Evolutionary conservation across 2,329 filamentous ascomycete genomes (phyloP).

Genomic region (Colletotrichum spinosum): DNA sequence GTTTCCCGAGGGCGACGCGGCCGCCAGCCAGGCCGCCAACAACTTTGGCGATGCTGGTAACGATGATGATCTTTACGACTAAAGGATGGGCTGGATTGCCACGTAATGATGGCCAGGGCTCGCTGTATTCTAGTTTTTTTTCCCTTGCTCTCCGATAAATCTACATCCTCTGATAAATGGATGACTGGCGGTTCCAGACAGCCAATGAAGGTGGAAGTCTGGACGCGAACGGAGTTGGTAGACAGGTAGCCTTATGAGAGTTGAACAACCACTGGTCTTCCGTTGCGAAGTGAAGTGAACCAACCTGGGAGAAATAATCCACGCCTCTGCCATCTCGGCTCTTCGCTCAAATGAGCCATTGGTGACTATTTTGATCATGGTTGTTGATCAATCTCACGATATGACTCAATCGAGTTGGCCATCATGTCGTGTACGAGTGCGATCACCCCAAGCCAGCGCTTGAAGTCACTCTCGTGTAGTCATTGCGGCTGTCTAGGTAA

Average conservation of each 20-base stretch:
- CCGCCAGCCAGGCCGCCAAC: conserved; percentile 70
- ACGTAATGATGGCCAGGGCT: conserved; percentile 33
- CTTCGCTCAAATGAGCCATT: too few relatives aligned
- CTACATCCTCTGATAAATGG: conserved; percentile 44
- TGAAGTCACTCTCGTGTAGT: too few relatives aligned
- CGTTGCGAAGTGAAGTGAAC: too few relatives aligned
- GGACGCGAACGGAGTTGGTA: conserved; percentile 38
- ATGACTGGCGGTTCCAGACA: conserved; percentile 25
- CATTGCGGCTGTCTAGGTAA: too few relatives aligned
- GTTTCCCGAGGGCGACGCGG: conserved; percentile 81
- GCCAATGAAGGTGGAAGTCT: conserved; percentile 24
- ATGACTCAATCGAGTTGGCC: too few relatives aligned
- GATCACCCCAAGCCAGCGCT: too few relatives aligned
- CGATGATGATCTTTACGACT: conserved; percentile 98
- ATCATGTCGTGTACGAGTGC: too few relatives aligned
- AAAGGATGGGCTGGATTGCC: conserved; percentile 54
- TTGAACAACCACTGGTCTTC: conserved; percentile 8
- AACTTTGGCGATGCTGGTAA: conserved; percentile 88
- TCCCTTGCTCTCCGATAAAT: conserved; percentile 49
- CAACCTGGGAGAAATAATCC: too few relatives aligned
- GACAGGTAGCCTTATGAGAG: conserved; percentile 36
- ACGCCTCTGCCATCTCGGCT: too few relatives aligned
- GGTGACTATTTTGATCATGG: too few relatives aligned
- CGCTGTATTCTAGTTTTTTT: conserved; percentile 63
- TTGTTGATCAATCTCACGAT: too few relatives aligned